Base-by-base conservation (phyloP, 495 filamentous ascomycete genomes). In the Annulohypoxylon bovei region DNA sequence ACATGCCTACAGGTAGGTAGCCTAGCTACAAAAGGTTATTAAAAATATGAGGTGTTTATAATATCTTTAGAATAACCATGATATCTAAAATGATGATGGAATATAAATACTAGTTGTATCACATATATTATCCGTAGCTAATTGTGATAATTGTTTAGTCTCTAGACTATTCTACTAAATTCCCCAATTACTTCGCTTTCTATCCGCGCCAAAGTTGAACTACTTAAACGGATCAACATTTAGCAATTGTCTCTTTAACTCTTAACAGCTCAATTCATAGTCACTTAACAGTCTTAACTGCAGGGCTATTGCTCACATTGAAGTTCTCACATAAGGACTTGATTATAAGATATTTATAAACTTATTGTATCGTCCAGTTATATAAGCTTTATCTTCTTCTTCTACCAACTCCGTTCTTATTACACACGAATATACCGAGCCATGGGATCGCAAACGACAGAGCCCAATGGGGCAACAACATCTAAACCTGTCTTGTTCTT, bases 401-500 rank as follows among this genome's bases (percentile, higher is more conserved):
- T 18, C 23, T 25, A n/a, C 18, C 5, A 5, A 40, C 28, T 30
- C 53, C n/a, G 7, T 25, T 37, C 44, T 59, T n/a, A 40, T 28
- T 25, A 42, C 11, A 42, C 32, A 44, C 32, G 12, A 23, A 37
- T 18, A 50, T 1, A 27, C n/a, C 7, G 12, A 56, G 40, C 55
- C 11, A 77, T 76, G 76, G 66, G 62, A 14, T 73, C 74, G 16
- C 72, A 72, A 62, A 55, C 46, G 18, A 39, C 56, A 69, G 53
- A 64, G 52, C 57, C 61, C 55, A 65, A 71, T 44, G 67, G 55
- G 54, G 53, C 57, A 30, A 39, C 55, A 47, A 12, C 65, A 18
- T 68, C 77, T 4, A 76, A 70, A 50, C 76, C 75, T 27, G 81
- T 84, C 35, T 76, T 85, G 22, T 85, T 85, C 75, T 84, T 85